Base-by-base conservation (phyloP, 2,329 filamentous ascomycete species). In the Didymosphaeria variabile region DNA sequence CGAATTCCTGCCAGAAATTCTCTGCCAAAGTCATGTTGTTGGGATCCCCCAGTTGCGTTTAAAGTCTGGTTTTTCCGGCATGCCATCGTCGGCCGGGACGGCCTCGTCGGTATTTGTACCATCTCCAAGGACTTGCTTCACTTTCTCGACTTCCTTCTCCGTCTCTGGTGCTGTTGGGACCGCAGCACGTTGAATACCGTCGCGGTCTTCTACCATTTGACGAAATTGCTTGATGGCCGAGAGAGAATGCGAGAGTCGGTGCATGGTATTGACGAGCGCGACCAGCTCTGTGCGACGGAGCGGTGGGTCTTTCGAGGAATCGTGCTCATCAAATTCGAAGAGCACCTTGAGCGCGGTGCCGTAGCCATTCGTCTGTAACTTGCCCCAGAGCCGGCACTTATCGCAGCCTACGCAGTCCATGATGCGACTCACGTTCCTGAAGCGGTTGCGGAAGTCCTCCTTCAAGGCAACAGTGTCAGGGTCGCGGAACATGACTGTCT, bases 391-490 rank as follows among this genome's bases (percentile, higher is more conserved):
- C 9, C 95, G 89, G 80, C 95, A 99, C 82, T 99, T 99, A 82
- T 99, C 95, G 79, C 95, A 99, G 47, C 95, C 95, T 21, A 98
- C 94, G 70, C 95, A 99, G 79, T 99, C 95, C 95, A 99, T 99
- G 66, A 98, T 86, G 44, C 95, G 89, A 77, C 92, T 97, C 63
- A 99, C 92, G 76, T 99, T 99, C 75, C 95, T 89, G 85, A 99
- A 99, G 17, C 95, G 91, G 79, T 96, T 95, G 70, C 93, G 91
- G 84, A 99, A 99, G 75, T 99, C 95, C 75, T 98, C 94, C 79
- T 98, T 99, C 59, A 99, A 82, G 2, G 87, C 92, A 2, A 91
- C 91, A 1, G 91, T 86, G 36, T 86, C 83, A 0, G 85, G 82
- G 56, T 87, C 85, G 75, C 91, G 91, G 79, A 99, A 99, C 94